phyloP scores from a whole-genome alignment of 768 basidiomycete species.

The Lyophyllum shimeji region DNA sequence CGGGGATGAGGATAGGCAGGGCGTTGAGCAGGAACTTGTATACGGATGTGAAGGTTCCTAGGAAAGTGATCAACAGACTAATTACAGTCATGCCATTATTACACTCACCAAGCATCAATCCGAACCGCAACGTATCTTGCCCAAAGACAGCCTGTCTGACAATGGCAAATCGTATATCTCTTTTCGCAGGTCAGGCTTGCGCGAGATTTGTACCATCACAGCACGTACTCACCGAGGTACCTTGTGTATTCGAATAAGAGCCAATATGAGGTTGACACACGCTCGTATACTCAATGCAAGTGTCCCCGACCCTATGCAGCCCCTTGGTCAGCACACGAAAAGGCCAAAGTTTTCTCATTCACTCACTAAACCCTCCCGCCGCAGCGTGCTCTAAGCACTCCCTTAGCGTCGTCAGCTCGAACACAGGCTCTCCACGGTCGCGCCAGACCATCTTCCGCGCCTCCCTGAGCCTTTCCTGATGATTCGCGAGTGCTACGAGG shows the following conservation, averaged over 20 bases:
- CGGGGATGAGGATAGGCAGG: conserved; percentile 68
- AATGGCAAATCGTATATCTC: conserved; percentile 61
- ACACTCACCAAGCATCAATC: conserved; percentile 75
- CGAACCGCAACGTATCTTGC: conserved; percentile 78
- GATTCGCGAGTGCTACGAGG: conserved; percentile 80
- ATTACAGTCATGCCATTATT: neutral
- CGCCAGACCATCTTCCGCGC: conserved; percentile 84
- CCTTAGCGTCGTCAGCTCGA: conserved; percentile 59
- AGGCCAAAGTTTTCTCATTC: neutral
- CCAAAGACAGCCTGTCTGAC: conserved; percentile 86
- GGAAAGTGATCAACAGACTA: neutral
- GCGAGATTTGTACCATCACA: neutral
- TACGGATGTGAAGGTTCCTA: conserved; percentile 72
- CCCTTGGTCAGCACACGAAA: neutral
- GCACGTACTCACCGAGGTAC: conserved; percentile 55
- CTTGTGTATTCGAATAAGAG: conserved; percentile 68
- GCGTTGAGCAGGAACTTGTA: conserved; percentile 82
- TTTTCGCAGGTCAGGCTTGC: conserved; percentile 24
- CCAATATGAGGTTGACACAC: conserved; percentile 77
- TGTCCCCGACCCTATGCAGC: conserved; percentile 65
- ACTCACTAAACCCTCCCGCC: conserved; percentile 71
- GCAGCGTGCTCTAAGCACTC: conserved; percentile 73
- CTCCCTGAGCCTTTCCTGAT: conserved; percentile 70
- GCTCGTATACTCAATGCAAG: conserved; percentile 84
- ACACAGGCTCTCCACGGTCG: conserved; percentile 74